These are phyloP conservation scores for Firmiana major DNA, from an alignment of 345 rosid species.

Conservation along the genomic window DNA sequence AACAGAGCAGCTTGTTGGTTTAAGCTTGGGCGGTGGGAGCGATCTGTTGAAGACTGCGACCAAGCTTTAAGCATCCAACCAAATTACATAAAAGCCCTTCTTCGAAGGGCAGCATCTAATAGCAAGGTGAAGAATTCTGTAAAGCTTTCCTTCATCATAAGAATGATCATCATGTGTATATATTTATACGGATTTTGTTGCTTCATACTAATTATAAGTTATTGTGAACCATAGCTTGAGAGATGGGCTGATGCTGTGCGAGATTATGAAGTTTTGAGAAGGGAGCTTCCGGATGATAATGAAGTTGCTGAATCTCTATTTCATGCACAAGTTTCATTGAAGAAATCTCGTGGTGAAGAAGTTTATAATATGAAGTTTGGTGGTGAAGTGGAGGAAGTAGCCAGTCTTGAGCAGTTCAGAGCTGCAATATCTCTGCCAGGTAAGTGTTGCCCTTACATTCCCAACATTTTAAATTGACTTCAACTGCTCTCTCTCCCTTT, in stretches of 20 bases:
- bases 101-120: constrained; percentile 82
- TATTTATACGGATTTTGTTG: neutral
- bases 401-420: constrained; percentile 65
- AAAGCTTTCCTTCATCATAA: neutral
- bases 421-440: constrained; percentile 82
- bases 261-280: constrained; percentile 80
- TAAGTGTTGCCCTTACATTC: constrained; percentile 15
- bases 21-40: constrained; percentile 80
- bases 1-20: constrained; percentile 94
- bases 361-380: constrained; percentile 92
- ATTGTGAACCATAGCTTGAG: constrained; percentile 54
- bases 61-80: constrained; percentile 71
- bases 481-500: neutral
- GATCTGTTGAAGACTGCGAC: constrained; percentile 75
- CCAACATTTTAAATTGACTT: neutral
- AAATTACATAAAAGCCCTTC: constrained; percentile 73
- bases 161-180: neutral
- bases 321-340: constrained; percentile 89
- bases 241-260: constrained; percentile 87
- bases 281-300: constrained; percentile 73
- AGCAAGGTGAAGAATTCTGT: constrained; percentile 49
- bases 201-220: constrained; percentile 8
- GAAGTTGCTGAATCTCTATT: constrained; percentile 85
- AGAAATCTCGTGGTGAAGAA: constrained; percentile 89
- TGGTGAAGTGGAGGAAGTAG: constrained; percentile 86